Evolutionary conservation across 139 green algal species (phyloP).

Genomic region (Micromonas commoda): DNA sequence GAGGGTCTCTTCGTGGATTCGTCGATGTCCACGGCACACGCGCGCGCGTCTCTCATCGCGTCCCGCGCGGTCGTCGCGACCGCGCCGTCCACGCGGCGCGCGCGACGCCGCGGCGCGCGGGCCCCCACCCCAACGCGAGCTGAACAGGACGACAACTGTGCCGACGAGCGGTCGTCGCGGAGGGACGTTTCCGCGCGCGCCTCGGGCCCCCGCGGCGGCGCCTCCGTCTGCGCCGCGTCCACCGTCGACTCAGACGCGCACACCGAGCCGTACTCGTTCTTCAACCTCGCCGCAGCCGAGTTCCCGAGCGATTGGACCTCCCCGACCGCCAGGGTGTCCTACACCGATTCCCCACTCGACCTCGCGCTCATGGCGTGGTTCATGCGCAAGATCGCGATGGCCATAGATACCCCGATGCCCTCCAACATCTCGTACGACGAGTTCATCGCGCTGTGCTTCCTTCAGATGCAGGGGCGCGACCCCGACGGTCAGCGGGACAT

Average conservation of each 20-base stretch:
- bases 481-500: not conserved
- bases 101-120: too few relatives aligned
- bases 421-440: constrained; percentile 11
- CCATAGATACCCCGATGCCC: not conserved
- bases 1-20: too few relatives aligned
- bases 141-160: too few relatives aligned
- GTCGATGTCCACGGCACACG: too few relatives aligned
- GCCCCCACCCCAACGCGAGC: too few relatives aligned
- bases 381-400: constrained; percentile 20
- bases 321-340: not conserved
- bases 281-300: constrained; percentile 3
- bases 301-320: not conserved
- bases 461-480: constrained; percentile 12
- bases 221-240: not conserved
- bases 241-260: not conserved
- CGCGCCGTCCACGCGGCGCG: too few relatives aligned
- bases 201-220: too few relatives aligned
- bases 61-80: too few relatives aligned
- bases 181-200: not conserved
- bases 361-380: constrained; percentile 18
- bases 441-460: constrained; percentile 16
- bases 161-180: not conserved
- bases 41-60: too few relatives aligned
- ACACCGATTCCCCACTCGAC: constrained; percentile 9
- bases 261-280: constrained; percentile 16